Evolutionary conservation across 768 basidiomycete genomes (phyloP).

Genomic region (Mycena kentingensis): DNA sequence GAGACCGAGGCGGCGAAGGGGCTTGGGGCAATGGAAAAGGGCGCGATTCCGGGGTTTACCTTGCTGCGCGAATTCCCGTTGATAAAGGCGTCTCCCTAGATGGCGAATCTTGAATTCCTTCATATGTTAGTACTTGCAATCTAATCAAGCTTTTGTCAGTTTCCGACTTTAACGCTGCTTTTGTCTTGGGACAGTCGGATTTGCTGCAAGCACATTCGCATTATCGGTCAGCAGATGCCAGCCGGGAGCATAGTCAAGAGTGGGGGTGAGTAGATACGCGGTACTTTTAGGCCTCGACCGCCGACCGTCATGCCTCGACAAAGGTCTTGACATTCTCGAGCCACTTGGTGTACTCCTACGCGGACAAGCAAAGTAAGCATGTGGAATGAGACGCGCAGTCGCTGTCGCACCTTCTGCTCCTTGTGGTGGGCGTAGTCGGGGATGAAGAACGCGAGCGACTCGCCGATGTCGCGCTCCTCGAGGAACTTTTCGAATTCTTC

Average conservation of each 20-base stretch:
- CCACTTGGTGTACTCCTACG: slow-evolving; percentile 91
- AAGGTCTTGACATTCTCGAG: slow-evolving; percentile 80
- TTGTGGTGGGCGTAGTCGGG: slow-evolving; percentile 87
- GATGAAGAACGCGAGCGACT: slow-evolving; percentile 80
- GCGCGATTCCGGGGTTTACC: no score
- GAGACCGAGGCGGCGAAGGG: no score
- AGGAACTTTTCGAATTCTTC: slow-evolving; percentile 91
- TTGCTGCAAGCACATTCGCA: no score
- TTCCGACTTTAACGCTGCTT: no score
- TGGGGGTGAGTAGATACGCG: slow-evolving; percentile 2
- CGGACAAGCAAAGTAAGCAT: slow-evolving; percentile 12
- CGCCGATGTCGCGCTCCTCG: slow-evolving; percentile 87
- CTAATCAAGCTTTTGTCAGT: no score
- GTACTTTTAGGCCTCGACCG: slow-evolving; percentile 5
- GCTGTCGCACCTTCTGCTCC: slow-evolving; percentile 79
- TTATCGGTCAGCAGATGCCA: not conserved
- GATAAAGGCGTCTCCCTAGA: no score
- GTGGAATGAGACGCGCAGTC: slow-evolving; percentile 3
- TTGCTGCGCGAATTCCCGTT: no score
- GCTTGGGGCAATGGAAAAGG: no score
- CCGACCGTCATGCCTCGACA: slow-evolving; percentile 55
- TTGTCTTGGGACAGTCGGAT: no score
- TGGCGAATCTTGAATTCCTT: no score
- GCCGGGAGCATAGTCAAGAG: slow-evolving; percentile 4
- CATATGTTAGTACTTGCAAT: no score